Evolutionary conservation across 306 rosid species (phyloP), one percentile per base, ranked within the genome.

Genomic region (Alnus rubra): DNA sequence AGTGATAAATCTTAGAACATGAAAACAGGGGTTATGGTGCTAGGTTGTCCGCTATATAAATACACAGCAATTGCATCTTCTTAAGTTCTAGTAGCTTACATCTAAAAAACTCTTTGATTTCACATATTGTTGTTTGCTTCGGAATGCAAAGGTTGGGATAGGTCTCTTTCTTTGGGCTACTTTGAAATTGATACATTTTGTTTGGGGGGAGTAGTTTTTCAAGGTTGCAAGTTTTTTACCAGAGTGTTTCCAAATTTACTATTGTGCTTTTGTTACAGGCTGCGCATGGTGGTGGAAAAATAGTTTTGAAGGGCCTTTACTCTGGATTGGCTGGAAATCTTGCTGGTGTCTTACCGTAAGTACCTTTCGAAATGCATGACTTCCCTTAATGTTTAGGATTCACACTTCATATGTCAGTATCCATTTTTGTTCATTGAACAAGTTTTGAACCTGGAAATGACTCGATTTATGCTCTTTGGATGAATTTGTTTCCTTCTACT

Each of bases 311-410:
- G 87, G 97, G 98, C 69, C 97, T 94, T 73, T 94, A 92, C 87
- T 93, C 98, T 52, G 98, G 98, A 89, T 86, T 94, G 90, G 90
- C 90, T 5, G 98, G 98, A 82, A 94, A 94, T 86, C 85, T 94
- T 80, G 97, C 84, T 69, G 98, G 98, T 78, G 98, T 92, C 86
- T 88, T 94, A 86, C 98, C 97, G 97, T 94, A 90, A 84, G 95
- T 86, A 78, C 49, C 85, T 87, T 80, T 30, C 79, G 74, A 79
- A 76, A 69, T 44, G 78, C 76, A 60, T 80, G 72, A 50, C 75
- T 65, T 78, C 79, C 72, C 76, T 39, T 42, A 63, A 62, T 54
- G 73, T 81, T 62, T 53, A 42, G 82, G 76, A 53, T 79, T 77
- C 85, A 12, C 3, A 6, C 45, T 42, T 42, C 45, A 42, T 5